A percentile compares a stretch with the other conserved stretches of the same genome.
These are phyloP conservation scores for Helichrysum umbraculigerum DNA, from an alignment of 129 eudicot genomes.

Conservation along the genomic window DNA sequence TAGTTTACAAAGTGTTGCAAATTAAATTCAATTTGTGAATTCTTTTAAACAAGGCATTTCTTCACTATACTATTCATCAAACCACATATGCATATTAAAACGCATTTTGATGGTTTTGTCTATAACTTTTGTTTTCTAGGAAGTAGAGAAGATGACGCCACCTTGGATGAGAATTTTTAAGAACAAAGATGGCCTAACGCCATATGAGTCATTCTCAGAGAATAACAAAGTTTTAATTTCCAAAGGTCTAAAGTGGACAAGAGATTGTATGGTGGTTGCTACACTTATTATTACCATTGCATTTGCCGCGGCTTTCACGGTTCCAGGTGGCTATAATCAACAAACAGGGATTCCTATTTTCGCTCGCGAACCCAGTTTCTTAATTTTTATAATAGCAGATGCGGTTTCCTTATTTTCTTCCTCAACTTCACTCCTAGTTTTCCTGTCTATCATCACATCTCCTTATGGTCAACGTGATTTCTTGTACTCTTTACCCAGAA, in stretches of 20 bases:
- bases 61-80: too few relatives aligned
- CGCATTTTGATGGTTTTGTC: too few relatives aligned
- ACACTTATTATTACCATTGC: slow-evolving; percentile 27
- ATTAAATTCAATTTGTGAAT: too few relatives aligned
- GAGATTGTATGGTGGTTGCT: slow-evolving; percentile 28
- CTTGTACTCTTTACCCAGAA: slow-evolving; percentile 14
- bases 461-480: slow-evolving; percentile 12
- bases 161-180: neutral
- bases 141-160: slow-evolving; percentile 10
- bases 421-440: slow-evolving; percentile 29
- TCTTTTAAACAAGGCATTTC: too few relatives aligned
- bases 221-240: slow-evolving; percentile 6
- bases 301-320: slow-evolving; percentile 31
- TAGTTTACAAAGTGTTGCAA: too few relatives aligned
- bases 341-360: neutral
- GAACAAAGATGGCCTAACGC: slow-evolving; percentile 11
- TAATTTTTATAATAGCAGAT: slow-evolving; percentile 27
- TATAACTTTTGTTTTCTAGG: slow-evolving; percentile 15
- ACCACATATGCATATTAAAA: too few relatives aligned
- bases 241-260: slow-evolving; percentile 27
- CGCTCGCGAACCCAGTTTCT: neutral
- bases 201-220: slow-evolving; percentile 19
- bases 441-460: slow-evolving; percentile 29
- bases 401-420: slow-evolving; percentile 33
- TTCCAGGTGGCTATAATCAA: slow-evolving; percentile 31